Conservation (phyloP, 2,329 filamentous ascomycete species). For the Exophiala lecanii-corni region DNA sequence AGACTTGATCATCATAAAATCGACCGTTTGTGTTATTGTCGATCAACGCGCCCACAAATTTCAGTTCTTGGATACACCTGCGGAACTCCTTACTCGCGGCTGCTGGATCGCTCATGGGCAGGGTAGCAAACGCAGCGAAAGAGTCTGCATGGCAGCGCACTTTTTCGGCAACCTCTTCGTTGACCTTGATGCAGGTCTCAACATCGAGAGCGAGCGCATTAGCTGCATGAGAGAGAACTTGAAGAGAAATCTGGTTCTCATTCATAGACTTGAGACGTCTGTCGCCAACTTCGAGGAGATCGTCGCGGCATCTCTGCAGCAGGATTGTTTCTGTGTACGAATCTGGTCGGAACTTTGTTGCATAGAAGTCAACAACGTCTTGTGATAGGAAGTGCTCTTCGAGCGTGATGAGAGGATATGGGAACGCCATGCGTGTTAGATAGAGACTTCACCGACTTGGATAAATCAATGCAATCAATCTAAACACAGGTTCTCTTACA, state of each 20-base stretch:
- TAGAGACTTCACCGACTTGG: too few species aligned
- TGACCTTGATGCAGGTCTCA: constrained; percentile 12
- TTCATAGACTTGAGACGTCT: constrained; percentile 13
- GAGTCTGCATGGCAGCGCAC: constrained; percentile 28
- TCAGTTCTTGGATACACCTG: constrained; percentile 37
- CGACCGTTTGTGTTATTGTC: constrained; percentile 33
- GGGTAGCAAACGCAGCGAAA: constrained; percentile 40
- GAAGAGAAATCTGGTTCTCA: constrained; percentile 22
- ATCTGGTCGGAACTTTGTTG: constrained; percentile 1
- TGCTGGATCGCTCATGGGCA: constrained; percentile 37
- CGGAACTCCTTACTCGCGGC: constrained; percentile 33
- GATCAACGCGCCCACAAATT: constrained; percentile 46
- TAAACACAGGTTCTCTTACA: too few species aligned
- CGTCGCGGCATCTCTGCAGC: constrained; percentile 1
- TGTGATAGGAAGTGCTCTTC: constrained; percentile 14
- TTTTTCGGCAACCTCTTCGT: constrained; percentile 6
- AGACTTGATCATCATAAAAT: constrained; percentile 43
- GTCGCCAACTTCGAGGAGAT: constrained; percentile 11
- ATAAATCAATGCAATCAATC: not conserved
- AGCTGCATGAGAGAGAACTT: constrained; percentile 18
- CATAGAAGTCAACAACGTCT: constrained; percentile 9
- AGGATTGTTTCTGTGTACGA: constrained; percentile 5
- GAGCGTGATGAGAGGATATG: constrained; percentile 7
- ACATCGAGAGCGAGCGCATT: constrained; percentile 7
- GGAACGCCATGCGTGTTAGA: constrained; percentile 1